phyloP scores from a whole-genome alignment of 192 early-diverging fungal species.

The Rhizoclosmatium globosum region DNA sequence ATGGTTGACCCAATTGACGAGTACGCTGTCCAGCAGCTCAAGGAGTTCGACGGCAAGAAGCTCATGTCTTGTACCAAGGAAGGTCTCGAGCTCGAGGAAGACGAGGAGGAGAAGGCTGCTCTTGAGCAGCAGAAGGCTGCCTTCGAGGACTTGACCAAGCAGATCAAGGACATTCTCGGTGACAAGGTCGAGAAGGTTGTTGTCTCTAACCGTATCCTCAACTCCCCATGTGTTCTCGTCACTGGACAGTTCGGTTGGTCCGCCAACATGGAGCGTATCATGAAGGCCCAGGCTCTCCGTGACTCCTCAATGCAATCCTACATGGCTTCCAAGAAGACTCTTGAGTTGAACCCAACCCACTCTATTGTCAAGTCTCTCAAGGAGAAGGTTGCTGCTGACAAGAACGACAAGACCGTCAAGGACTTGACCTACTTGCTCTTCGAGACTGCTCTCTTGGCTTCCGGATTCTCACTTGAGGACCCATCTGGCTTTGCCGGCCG shows the following conservation, averaged over 20 bases:
- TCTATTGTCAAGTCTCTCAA: conserved; percentile 95
- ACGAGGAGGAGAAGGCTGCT: conserved; percentile 97
- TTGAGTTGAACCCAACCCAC: conserved; percentile 97
- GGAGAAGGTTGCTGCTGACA: conserved; percentile 90
- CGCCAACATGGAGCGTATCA: conserved; percentile 99
- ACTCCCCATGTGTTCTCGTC: conserved; percentile 98
- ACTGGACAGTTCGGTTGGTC: conserved; percentile 99
- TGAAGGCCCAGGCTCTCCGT: conserved; percentile 99
- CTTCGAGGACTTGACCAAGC: conserved; percentile 91
- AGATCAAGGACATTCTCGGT: conserved; percentile 98
- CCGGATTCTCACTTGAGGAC: conserved; percentile 98
- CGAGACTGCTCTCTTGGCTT: conserved; percentile 94
- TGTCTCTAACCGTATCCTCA: conserved; percentile 94
- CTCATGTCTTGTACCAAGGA: conserved; percentile 98
- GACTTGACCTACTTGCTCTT: conserved; percentile 93
- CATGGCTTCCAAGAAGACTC: conserved; percentile 99
- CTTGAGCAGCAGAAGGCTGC: conserved; percentile 93
- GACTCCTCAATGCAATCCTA: conserved; percentile 99
- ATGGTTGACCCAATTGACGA: conserved; percentile 99
- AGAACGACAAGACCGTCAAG: conserved; percentile 99
- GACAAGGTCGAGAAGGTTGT: conserved; percentile 97
- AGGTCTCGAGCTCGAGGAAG: conserved; percentile 98
- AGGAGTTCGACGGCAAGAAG: conserved; percentile 99
- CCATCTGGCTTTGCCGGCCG: conserved; percentile 90
- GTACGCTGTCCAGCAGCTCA: conserved; percentile 97